These are phyloP conservation scores for Chlorociboria aeruginascens DNA, from an alignment of 495 filamentous ascomycete genomes.

Conservation along the genomic window DNA sequence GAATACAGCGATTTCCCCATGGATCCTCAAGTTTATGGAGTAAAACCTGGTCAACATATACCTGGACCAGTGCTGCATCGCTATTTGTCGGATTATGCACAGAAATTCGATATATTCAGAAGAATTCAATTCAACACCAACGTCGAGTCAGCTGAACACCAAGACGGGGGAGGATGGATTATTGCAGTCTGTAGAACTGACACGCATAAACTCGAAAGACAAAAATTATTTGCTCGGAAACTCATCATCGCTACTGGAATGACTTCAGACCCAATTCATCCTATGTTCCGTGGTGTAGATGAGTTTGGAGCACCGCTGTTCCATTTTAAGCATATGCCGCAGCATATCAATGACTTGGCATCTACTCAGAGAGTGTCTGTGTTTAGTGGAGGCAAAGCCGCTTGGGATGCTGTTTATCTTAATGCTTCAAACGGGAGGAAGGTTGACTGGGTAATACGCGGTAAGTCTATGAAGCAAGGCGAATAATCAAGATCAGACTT, in stretches of 20 bases:
- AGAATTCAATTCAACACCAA: slow-evolving; percentile 40
- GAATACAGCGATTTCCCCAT: slow-evolving; percentile 68
- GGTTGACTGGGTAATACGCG: slow-evolving; percentile 70
- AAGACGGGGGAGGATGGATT: slow-evolving; percentile 28
- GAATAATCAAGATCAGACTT: not conserved
- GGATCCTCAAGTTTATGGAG: slow-evolving; percentile 43
- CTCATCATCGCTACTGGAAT: slow-evolving; percentile 61
- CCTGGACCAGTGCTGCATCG: slow-evolving; percentile 50
- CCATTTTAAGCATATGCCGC: slow-evolving; percentile 47
- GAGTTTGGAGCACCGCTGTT: slow-evolving; percentile 46
- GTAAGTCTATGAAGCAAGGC: slow-evolving; percentile 17
- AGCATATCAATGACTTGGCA: slow-evolving; percentile 24
- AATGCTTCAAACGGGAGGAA: slow-evolving; percentile 51
- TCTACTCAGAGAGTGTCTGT: slow-evolving; percentile 37
- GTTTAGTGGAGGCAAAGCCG: slow-evolving; percentile 63
- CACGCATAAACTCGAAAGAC: not conserved
- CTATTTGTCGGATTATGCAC: slow-evolving; percentile 54
- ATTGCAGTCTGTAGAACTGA: slow-evolving; percentile 13
- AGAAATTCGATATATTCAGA: slow-evolving; percentile 41
- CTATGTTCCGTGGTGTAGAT: slow-evolving; percentile 35
- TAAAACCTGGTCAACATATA: slow-evolving; percentile 53
- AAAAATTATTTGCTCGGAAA: slow-evolving; percentile 36
- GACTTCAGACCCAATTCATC: slow-evolving; percentile 47
- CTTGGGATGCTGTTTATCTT: slow-evolving; percentile 63
- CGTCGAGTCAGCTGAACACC: slow-evolving; percentile 40